A percentile compares a stretch with the other conserved stretches of the same genome.
Evolutionary conservation across 192 early-diverging fungal genomes (phyloP).

Genomic region (Umbelopsis sp.): DNA sequence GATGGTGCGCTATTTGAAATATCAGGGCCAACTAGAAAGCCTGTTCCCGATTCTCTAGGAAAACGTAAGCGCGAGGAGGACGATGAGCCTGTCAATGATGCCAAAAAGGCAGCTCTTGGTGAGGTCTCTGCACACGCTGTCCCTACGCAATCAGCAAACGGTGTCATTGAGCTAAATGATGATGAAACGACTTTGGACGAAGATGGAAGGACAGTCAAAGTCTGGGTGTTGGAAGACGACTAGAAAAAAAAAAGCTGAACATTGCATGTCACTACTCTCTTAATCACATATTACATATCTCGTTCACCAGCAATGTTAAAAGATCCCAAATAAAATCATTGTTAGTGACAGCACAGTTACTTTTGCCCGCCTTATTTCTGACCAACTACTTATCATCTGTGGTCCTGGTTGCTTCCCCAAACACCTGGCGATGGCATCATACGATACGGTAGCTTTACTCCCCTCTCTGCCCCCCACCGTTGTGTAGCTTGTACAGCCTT

Average conservation of each 20-base stretch:
- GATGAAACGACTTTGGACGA: constrained; percentile 14
- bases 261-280: neutral
- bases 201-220: constrained; percentile 15
- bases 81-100: neutral
- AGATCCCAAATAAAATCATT: too few species aligned
- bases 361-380: too few species aligned
- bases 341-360: too few species aligned
- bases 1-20: neutral
- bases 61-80: constrained; percentile 5
- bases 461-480: too few species aligned
- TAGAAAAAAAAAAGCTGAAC: neutral
- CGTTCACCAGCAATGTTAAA: too few species aligned
- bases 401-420: too few species aligned
- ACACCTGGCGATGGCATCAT: too few species aligned
- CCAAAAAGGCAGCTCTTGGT: constrained; percentile 4
- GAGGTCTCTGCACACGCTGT: neutral
- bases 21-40: neutral
- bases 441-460: too few species aligned
- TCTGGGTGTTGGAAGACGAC: constrained; percentile 18
- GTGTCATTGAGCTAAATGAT: neutral
- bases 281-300: neutral
- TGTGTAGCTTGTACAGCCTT: too few species aligned
- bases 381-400: too few species aligned
- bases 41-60: neutral
- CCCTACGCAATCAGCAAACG: neutral